Evolutionary conservation across 192 early-diverging fungal genomes (phyloP), one percentile per base, ranked within the genome.

Genomic region (Coemansia aciculifera): DNA sequence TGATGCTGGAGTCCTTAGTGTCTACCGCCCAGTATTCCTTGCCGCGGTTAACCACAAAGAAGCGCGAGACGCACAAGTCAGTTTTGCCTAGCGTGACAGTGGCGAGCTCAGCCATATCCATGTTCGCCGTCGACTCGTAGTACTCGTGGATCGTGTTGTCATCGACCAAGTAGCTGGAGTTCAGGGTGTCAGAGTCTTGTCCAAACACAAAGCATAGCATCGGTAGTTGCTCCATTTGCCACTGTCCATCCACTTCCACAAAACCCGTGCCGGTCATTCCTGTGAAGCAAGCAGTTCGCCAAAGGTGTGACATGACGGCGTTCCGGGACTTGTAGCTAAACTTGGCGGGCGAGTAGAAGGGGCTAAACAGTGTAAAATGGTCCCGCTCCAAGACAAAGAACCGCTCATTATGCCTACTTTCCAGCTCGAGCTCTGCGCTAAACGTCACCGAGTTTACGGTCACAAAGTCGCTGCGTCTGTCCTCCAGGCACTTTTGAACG

Each of bases 241-340:
- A 42, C 12, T 43, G 37, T 11, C 61, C 61, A 40, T 21, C 61
- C 38, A 42, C 23, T 6, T 62, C 38, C 1, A 40, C 21, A 43
- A 62, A 62, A 8, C 27, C 31, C 27, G 37, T 37, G 9, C 7
- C 9, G 23, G 11, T 12, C 23, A 37, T 34, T 1, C 42, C 38
- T 4, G 23, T 15, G n/a, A 24, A 24, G 21, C 9, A 11, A 11
- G 1, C 17, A 43, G 8, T 1, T 5, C 38, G 29, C 61, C 56
- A 59, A 2, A 40, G 12, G 2, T 12, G 32, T 0, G 61, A 2
- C 61, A 43, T 62, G 39, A 62, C 38, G 3, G 39, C 39, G 15
- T 40, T 62, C 24, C 61, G 36, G 3, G 61, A 62, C 38, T 15
- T 24, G 61, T 62, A 62, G 38, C 39, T 38, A 43, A 62, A 62